Conservation (phyloP, 2,329 filamentous ascomycete species). For the Apiospora saccharicola region DNA sequence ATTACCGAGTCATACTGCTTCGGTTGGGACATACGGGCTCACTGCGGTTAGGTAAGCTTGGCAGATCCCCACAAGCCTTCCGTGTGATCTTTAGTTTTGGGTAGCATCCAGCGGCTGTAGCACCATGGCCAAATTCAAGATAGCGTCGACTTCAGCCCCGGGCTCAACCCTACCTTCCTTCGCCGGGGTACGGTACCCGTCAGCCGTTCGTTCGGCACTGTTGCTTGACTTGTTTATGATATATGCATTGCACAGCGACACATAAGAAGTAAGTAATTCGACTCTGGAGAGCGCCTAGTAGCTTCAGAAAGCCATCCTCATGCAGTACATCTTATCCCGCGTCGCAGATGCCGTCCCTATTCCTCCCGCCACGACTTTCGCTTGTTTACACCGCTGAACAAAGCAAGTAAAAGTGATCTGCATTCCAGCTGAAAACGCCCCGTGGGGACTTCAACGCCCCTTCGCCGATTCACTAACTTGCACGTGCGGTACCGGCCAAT, state of each 20-base stretch:
- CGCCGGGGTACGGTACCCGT: neutral
- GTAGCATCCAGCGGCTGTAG: neutral
- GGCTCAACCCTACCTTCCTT: neutral
- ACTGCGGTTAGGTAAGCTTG: neutral
- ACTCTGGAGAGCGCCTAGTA: neutral
- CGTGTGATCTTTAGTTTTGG: neutral
- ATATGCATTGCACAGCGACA: neutral
- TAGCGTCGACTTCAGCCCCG: neutral
- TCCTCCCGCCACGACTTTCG: neutral
- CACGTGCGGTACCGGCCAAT: neutral
- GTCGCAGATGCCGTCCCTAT: neutral
- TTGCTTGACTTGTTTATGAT: neutral
- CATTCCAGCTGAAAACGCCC: constrained; percentile 15
- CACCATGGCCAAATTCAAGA: neutral
- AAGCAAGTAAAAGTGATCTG: neutral
- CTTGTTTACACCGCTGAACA: neutral
- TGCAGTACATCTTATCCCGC: neutral
- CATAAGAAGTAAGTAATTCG: neutral
- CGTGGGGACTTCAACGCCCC: neutral
- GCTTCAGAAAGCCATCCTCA: neutral
- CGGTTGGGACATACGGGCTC: neutral
- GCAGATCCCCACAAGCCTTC: neutral
- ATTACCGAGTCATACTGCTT: neutral
- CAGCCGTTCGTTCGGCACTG: neutral
- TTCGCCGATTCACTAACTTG: neutral